These are phyloP conservation scores for Vickermania ingenoplastis DNA, from an alignment of 208 protist species.

Conservation along the genomic window DNA sequence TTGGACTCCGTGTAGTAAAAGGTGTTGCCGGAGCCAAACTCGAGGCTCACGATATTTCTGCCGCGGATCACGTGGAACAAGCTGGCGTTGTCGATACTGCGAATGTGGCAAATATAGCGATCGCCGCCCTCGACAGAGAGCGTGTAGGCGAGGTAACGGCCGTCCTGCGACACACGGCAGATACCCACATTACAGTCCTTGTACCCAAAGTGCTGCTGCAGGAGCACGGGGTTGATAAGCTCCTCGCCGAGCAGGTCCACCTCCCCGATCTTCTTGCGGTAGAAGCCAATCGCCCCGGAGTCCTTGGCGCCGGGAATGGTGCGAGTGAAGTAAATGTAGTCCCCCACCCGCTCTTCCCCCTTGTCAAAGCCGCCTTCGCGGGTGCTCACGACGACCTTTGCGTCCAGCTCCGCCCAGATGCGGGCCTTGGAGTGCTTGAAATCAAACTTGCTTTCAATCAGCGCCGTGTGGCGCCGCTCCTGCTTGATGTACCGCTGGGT, in stretches of 20 bases:
- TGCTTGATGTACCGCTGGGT: conserved; percentile 59
- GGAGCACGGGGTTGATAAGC: conserved; percentile 76
- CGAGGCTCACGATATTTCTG: conserved; percentile 86
- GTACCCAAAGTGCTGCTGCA: conserved; percentile 88
- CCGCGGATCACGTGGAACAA: conserved; percentile 86
- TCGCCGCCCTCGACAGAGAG: conserved; percentile 83
- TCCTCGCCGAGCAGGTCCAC: conserved; percentile 81
- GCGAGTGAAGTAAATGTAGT: conserved; percentile 87
- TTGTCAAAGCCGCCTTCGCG: conserved; percentile 87
- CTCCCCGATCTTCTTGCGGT: conserved; percentile 79
- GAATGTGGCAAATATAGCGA: conserved; percentile 85
- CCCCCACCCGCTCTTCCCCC: conserved; percentile 83
- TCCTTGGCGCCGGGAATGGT: conserved; percentile 52
- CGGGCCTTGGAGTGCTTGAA: conserved; percentile 77
- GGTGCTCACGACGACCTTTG: conserved; percentile 75
- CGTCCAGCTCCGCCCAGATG: conserved; percentile 77
- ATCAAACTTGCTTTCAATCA: conserved; percentile 74
- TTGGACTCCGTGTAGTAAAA: conserved; percentile 90
- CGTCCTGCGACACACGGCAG: conserved; percentile 84
- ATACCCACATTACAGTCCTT: conserved; percentile 77
- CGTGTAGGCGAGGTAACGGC: conserved; percentile 82
- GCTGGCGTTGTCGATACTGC: conserved; percentile 82
- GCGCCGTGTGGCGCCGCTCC: conserved; percentile 57
- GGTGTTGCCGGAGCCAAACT: conserved; percentile 76
- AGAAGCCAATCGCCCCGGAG: conserved; percentile 74